Conservation (phyloP, 768 basidiomycete species). For the Chalciporus sphaerocephalus region DNA sequence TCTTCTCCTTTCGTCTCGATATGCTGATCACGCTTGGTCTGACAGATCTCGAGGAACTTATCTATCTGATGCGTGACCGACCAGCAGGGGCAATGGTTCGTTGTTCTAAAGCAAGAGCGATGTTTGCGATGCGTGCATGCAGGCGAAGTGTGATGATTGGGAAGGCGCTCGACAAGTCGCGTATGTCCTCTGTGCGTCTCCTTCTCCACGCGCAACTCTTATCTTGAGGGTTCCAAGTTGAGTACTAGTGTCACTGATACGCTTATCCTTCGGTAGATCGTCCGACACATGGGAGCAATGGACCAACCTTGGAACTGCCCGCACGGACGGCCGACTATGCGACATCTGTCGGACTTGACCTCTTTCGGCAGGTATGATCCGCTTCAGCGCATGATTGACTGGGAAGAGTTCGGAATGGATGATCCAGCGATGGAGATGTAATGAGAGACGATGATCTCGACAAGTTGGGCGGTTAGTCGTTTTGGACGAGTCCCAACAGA, state of each 20-base stretch:
- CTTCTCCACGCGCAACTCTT: no score
- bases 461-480: no score
- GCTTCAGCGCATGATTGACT: conserved; percentile 30
- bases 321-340: conserved; percentile 84
- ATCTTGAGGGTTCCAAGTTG: no score
- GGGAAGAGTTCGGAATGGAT: conserved; percentile 29
- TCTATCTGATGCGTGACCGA: conserved; percentile 77
- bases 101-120: conserved; percentile 86
- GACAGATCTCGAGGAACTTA: conserved; percentile 87
- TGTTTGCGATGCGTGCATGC: conserved; percentile 98
- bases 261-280: conserved; percentile 44
- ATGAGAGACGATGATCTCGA: background rate
- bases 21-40: conserved; percentile 2
- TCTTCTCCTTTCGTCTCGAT: background rate
- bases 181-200: conserved; percentile 68
- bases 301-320: conserved; percentile 87
- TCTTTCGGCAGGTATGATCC: conserved; percentile 19
- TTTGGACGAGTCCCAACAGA: no score
- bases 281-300: conserved; percentile 80
- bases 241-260: no score
- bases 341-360: conserved; percentile 58
- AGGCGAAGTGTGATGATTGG: conserved; percentile 97
- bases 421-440: conserved; percentile 4
- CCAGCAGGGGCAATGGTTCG: conserved; percentile 81
- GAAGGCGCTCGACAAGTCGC: conserved; percentile 65